These are phyloP conservation scores for Talaromyces proteolyticus DNA, from an alignment of 495 filamentous ascomycete species.

Conservation along the genomic window DNA sequence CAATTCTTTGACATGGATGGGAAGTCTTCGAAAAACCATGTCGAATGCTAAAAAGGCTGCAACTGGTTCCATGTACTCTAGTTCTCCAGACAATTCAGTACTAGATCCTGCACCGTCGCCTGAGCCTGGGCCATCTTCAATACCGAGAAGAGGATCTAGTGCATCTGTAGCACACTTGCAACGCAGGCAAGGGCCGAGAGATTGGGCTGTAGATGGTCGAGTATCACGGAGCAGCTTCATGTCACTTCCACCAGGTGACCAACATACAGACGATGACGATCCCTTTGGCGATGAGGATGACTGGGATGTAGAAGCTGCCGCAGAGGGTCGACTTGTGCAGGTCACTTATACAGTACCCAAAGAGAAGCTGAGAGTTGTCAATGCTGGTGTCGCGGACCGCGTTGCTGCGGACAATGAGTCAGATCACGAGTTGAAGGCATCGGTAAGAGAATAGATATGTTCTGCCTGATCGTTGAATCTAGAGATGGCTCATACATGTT, in stretches of 20 bases:
- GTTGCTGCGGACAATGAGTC: conserved; percentile 3
- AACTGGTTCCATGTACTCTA: not conserved
- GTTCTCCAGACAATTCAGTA: not conserved
- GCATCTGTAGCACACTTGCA: conserved; percentile 55
- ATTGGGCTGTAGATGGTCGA: conserved; percentile 43
- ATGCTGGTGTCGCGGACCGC: conserved; percentile 40
- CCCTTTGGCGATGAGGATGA: conserved; percentile 52
- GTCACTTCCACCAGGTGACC: not conserved
- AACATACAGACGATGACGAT: conserved; percentile 12
- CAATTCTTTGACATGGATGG: conserved; percentile 44
- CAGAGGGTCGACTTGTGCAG: conserved; percentile 76
- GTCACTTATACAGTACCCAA: conserved; percentile 91
- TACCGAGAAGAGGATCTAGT: conserved; percentile 49
- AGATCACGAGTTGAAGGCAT: not conserved
- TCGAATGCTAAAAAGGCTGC: conserved; percentile 29
- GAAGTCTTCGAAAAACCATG: conserved; percentile 49
- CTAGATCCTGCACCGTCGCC: conserved; percentile 21
- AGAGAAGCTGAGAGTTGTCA: conserved; percentile 80
- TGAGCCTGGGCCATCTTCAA: conserved; percentile 7
- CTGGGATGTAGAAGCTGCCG: conserved; percentile 86
- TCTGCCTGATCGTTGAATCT: not conserved
- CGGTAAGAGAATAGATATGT: not conserved
- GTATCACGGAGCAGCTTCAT: not conserved
- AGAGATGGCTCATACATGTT: too few species aligned
- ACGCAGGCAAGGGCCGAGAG: conserved; percentile 50